Percentiles rank a stretch among this genome's conserved stretches.
These are phyloP conservation scores for Ganoderma leucocontextum DNA, from an alignment of 1,284 basidiomycete genomes.

Conservation along the genomic window DNA sequence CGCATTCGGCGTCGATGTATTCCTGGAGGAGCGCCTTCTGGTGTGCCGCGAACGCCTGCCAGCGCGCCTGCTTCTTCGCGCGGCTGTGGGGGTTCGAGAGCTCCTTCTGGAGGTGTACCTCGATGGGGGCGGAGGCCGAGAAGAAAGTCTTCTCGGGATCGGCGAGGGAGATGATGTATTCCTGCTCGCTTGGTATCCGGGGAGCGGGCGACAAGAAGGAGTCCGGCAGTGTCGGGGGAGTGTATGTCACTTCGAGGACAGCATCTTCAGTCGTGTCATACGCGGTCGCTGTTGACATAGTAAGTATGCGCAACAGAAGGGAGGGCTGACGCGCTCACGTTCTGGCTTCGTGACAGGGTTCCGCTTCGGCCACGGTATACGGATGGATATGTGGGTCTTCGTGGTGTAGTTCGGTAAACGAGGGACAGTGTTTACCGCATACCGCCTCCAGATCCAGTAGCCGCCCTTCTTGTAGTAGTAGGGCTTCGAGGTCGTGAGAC, in stretches of 20 bases:
- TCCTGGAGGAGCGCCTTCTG: conserved; percentile 59
- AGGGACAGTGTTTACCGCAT: conserved; percentile 70
- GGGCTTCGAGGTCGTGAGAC: conserved; percentile 66
- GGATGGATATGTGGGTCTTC: conserved; percentile 46
- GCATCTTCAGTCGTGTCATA: conserved; percentile 68
- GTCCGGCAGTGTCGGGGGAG: conserved; percentile 59
- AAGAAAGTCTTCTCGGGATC: conserved; percentile 54
- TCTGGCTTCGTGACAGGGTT: conserved; percentile 51
- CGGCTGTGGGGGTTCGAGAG: conserved; percentile 82
- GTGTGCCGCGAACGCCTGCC: conserved; percentile 62
- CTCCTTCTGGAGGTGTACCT: conserved; percentile 69
- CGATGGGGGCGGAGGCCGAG: conserved; percentile 64
- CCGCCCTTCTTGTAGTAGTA: conserved; percentile 60
- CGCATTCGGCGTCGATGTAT: conserved; percentile 62
- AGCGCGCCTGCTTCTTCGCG: conserved; percentile 79
- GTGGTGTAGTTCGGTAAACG: conserved; percentile 55
- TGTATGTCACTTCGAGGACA: conserved; percentile 73
- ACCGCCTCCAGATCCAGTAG: conserved; percentile 71
- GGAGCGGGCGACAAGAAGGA: conserved; percentile 48
- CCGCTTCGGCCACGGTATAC: conserved; percentile 74
- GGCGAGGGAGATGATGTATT: conserved; percentile 65
- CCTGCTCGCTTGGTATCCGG: conserved; percentile 56
- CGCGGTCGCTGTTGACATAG: conserved; percentile 48
- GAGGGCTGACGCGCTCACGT: conserved; percentile 50
- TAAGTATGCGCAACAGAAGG: conserved; percentile 16